These are phyloP conservation scores for Litchi chinensis DNA, from an alignment of 345 rosid species.

Conservation along the genomic window DNA sequence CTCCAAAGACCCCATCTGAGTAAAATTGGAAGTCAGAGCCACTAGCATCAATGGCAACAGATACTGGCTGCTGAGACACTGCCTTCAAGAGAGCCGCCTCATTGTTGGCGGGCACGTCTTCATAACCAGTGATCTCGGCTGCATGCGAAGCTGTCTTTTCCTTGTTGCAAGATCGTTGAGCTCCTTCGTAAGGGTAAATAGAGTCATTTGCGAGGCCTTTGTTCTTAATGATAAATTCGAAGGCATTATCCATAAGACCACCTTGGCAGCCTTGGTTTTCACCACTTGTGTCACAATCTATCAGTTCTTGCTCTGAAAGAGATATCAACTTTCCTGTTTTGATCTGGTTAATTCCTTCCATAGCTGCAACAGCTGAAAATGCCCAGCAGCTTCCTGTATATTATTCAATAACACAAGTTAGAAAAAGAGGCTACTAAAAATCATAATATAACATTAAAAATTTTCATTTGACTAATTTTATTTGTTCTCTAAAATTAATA, in stretches of 20 bases:
- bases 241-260: slow-evolving; percentile 36
- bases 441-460: background rate
- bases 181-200: slow-evolving; percentile 28
- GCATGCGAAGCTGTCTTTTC: slow-evolving; percentile 9
- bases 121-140: slow-evolving; percentile 22
- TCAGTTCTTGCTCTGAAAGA: slow-evolving; percentile 35
- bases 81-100: slow-evolving; percentile 30
- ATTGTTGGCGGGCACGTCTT: slow-evolving; percentile 20
- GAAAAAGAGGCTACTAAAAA: background rate
- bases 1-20: slow-evolving; percentile 11
- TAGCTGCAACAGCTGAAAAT: slow-evolving; percentile 24
- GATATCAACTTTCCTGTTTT: slow-evolving; percentile 22
- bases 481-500: background rate
- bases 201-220: slow-evolving; percentile 29
- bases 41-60: slow-evolving; percentile 31
- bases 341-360: slow-evolving; percentile 17
- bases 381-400: slow-evolving; percentile 27
- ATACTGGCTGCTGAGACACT: slow-evolving; percentile 19
- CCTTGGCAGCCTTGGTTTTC: slow-evolving; percentile 35
- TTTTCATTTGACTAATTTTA: background rate
- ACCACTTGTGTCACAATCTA: slow-evolving; percentile 31
- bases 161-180: slow-evolving; percentile 22
- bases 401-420: no score
- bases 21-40: slow-evolving; percentile 25
- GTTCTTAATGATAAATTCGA: slow-evolving; percentile 30